Percentiles rank a stretch among this genome's conserved stretches.
These are phyloP conservation scores for Singerocomus rubriflavus DNA, from an alignment of 1,284 basidiomycete species.

Conservation along the genomic window DNA sequence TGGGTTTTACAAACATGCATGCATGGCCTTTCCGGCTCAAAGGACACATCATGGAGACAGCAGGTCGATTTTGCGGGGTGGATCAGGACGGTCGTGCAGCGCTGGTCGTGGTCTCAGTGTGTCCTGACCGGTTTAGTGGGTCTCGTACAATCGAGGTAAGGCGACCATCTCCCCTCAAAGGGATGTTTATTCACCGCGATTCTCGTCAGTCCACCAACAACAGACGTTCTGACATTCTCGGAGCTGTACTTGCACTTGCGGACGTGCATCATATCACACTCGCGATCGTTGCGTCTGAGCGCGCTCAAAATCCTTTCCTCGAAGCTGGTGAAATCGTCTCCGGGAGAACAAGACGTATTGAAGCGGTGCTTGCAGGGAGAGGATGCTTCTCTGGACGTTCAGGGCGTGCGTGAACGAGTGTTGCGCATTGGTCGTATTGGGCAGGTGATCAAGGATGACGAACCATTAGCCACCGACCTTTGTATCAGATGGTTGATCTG, in stretches of 20 bases:
- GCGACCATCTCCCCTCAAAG: background rate
- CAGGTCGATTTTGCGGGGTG: constrained; percentile 45
- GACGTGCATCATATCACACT: constrained; percentile 55
- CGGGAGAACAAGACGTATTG: constrained; percentile 54
- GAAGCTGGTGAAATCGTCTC: constrained; percentile 38
- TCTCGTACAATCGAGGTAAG: constrained; percentile 51
- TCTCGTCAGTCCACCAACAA: constrained; percentile 16
- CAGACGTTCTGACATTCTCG: constrained; percentile 36
- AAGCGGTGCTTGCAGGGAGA: constrained; percentile 71
- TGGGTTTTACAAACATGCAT: constrained; percentile 53
- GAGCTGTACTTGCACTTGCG: constrained; percentile 48
- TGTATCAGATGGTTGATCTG: constrained; percentile 65
- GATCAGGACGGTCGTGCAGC: constrained; percentile 42
- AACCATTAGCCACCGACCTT: constrained; percentile 51
- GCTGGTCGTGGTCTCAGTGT: constrained; percentile 59
- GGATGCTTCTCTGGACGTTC: constrained; percentile 68
- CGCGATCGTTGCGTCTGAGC: constrained; percentile 51
- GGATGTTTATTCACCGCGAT: background rate
- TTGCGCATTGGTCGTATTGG: constrained; percentile 65
- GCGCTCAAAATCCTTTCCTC: constrained; percentile 54
- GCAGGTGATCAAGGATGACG: constrained; percentile 51
- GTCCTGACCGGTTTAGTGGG: constrained; percentile 53
- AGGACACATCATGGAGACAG: constrained; percentile 40
- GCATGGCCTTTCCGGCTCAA: constrained; percentile 41
- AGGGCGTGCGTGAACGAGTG: constrained; percentile 80